Evolutionary conservation across 1,284 basidiomycete species (phyloP), one percentile per base, ranked within the genome.

Genomic region (Mycena citricolor): DNA sequence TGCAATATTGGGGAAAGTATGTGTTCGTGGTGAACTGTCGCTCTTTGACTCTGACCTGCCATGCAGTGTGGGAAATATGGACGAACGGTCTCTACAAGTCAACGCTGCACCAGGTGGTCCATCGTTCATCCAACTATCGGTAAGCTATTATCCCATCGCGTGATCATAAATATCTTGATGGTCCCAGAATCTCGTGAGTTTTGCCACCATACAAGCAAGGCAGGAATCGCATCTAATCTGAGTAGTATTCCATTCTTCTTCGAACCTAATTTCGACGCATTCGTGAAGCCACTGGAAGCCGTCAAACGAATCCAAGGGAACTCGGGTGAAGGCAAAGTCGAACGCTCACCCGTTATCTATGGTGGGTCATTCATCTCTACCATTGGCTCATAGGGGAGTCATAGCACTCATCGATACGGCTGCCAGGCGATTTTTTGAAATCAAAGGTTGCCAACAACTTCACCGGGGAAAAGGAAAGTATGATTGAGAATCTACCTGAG

Each of bases 1-100:
- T 88, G 86, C 61, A 91, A 91, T 55, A 79, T 91, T 32, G 88
- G 88, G 12, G 87, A 89, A 71, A 91, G 88, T 88, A 17, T 13
- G 32, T 37, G 10, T 8, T 36, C 7, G 4, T 31, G 25, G 19
- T 17, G 25, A 17, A n/a, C 14, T 34, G 39, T 19, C 37, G 21
- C 17, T 33, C 19, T 26, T 13, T n/a, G n/a, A n/a, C n/a, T n/a
- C n/a, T n/a, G n/a, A n/a, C n/a, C n/a, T n/a, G n/a, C n/a, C 11
- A 40, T 42, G 2, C 51, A 86, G 83, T 88, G 85, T 89, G 86
- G 85, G 86, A 91, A 70, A 74, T 83, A 29, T 92, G 90, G 90
- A 83, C 83, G 10, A 81, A 84, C 54, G 88, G 88, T 0, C 60
- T 92, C 42, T 92, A 92, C 60, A 65, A 65, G 7, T 73, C 73